Base-by-base conservation (phyloP, 2,329 filamentous ascomycete species). In the Fusarium concolor region DNA sequence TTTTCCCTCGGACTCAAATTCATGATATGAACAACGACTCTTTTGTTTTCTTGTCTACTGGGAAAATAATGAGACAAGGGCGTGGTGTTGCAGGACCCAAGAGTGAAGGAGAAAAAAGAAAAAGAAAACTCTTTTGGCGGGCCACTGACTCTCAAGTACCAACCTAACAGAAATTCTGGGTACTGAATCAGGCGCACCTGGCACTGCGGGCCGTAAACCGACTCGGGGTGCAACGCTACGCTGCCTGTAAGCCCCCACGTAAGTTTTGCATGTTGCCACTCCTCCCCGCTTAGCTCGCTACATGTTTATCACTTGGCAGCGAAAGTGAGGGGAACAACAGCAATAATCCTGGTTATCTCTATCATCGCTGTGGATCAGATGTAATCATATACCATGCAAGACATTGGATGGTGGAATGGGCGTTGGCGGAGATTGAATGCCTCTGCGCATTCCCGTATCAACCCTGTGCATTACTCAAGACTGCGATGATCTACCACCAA, bases 151-250 rank as follows among this genome's bases (percentile, higher is more conserved):
- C n/a, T 64, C 39, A 59, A 65, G 61, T 62, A 62, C 15, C 8
- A 42, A 56, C 38, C 38, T 46, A 58, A 18, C 44, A 64, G 51
- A 64, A 58, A 39, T 26, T 59, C 61, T 44, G 39, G 38, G 24
- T 35, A 37, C 52, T 65, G 60, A 65, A 59, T 46, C 45, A 65
- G 45, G 24, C 39, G 53, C 38, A 28, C 26, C n/a, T 65, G 60
- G 60, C 35, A 58, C 35, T 11, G 31, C 60, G 61, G 61, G 45
- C 61, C 61, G 61, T 11, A 59, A 52, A 64, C 61, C 61, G 59
- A 52, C 59, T 65, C 26, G 45, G 29, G 29, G 41, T 64, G 52
- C 45, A 43, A 64, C 42, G 49, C 41, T 60, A 37, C 10, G 10
- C 29, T 31, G 11, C 22, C 46, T 35, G 54, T 29, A 42, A 18